Evolutionary conservation across 1,284 basidiomycete genomes (phyloP).

Genomic region (Apiotrichum gracile): DNA sequence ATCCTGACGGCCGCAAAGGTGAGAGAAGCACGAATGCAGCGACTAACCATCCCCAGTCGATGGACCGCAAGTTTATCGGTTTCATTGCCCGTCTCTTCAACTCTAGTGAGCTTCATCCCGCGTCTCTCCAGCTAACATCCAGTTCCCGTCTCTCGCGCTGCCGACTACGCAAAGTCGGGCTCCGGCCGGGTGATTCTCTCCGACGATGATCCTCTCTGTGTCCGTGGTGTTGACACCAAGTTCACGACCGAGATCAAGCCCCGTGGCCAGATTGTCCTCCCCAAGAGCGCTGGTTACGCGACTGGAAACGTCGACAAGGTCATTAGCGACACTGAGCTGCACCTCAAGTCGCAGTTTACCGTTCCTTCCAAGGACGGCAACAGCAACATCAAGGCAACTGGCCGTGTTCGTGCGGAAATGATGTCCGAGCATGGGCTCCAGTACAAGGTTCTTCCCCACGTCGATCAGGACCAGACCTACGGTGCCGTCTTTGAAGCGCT

Average conservation of each 20-base stretch:
- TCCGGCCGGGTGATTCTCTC: constrained; percentile 69
- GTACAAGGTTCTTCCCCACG: constrained; percentile 73
- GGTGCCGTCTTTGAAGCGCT: constrained; percentile 84
- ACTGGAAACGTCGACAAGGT: constrained; percentile 83
- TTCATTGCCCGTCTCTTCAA: constrained; percentile 80
- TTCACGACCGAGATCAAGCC: constrained; percentile 74
- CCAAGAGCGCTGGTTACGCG: constrained; percentile 71
- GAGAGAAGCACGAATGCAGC: constrained; percentile 13
- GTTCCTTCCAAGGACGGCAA: constrained; percentile 45
- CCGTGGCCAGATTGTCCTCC: constrained; percentile 80
- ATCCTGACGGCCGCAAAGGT: constrained; percentile 87
- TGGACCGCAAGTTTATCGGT: constrained; percentile 56
- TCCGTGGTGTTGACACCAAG: constrained; percentile 69
- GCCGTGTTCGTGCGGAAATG: constrained; percentile 60
- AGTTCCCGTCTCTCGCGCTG: constrained; percentile 92
- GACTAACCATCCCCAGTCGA: constrained; percentile 28
- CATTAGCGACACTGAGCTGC: constrained; percentile 74
- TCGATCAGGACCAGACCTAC: constrained; percentile 94
- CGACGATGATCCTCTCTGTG: constrained; percentile 65
- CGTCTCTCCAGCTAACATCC: constrained; percentile 6
- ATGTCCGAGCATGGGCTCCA: constrained; percentile 53
- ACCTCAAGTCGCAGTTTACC: constrained; percentile 79
- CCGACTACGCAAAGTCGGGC: constrained; percentile 77
- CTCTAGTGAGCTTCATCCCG: constrained; percentile 62
- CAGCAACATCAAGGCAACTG: constrained; percentile 65